These are phyloP conservation scores for Nectriaceae sp. DNA, from an alignment of 2,329 filamentous ascomycete genomes.

Conservation along the genomic window DNA sequence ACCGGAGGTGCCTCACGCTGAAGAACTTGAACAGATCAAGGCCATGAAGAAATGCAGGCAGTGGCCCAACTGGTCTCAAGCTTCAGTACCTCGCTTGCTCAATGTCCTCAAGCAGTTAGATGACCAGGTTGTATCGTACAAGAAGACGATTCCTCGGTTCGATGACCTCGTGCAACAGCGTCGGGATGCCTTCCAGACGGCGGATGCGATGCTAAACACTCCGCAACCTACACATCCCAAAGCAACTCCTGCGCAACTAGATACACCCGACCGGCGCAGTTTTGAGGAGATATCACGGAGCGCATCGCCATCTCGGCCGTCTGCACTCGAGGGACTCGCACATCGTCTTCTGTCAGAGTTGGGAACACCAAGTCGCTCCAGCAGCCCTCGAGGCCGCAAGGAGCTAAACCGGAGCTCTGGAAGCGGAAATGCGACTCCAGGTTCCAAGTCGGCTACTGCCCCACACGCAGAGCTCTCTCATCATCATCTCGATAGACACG, in stretches of 20 bases:
- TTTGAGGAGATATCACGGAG: conserved; percentile 47
- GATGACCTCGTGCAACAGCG: conserved; percentile 69
- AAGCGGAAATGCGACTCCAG: conserved; percentile 34
- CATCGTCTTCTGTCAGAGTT: conserved; percentile 64
- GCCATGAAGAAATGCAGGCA: conserved; percentile 54
- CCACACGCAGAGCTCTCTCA: conserved; percentile 46
- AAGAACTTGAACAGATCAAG: conserved; percentile 41
- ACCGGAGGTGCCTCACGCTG: conserved; percentile 11
- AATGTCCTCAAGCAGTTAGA: conserved; percentile 60
- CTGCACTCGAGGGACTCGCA: conserved; percentile 61
- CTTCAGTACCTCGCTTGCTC: conserved; percentile 56
- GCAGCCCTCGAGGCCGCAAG: conserved; percentile 52
- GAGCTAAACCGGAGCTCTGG: conserved; percentile 40
- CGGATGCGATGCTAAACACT: conserved; percentile 49
- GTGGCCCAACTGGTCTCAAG: conserved; percentile 54
- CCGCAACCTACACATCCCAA: conserved; percentile 30
- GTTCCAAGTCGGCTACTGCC: conserved; percentile 34
- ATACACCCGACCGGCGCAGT: conserved; percentile 44
- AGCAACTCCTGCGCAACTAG: conserved; percentile 32
- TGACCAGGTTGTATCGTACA: conserved; percentile 63
- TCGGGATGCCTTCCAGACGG: conserved; percentile 64
- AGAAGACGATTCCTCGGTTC: conserved; percentile 68
- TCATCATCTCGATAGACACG: conserved; percentile 36
- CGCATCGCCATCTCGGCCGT: conserved; percentile 54
- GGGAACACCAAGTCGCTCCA: conserved; percentile 53